phyloP scores from a whole-genome alignment of 805 yeast genomes.

The Yamadazyma phyllophila region DNA sequence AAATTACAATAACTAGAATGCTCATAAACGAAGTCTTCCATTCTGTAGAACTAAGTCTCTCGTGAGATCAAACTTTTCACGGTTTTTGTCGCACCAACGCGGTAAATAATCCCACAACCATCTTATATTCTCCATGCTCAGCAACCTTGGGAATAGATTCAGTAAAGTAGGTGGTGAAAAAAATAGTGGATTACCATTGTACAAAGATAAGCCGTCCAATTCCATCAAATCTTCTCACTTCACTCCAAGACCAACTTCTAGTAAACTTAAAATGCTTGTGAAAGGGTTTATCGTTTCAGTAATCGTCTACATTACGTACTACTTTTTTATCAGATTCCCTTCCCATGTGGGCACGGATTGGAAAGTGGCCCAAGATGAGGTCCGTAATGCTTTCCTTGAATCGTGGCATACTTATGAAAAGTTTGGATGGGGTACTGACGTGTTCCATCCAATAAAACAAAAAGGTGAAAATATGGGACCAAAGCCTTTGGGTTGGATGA shows the following conservation, averaged over 20 bases:
- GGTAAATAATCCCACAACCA: background rate
- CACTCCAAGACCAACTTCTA: constrained; percentile 8
- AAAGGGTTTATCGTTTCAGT: constrained; percentile 42
- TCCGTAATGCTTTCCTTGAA: constrained; percentile 64
- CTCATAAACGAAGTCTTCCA: too few species aligned
- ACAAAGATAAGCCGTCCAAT: constrained; percentile 33
- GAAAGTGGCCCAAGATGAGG: constrained; percentile 52
- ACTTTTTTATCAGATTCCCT: constrained; percentile 9
- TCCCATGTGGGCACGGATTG: constrained; percentile 27
- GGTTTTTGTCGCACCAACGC: background rate
- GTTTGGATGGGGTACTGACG: constrained; percentile 84
- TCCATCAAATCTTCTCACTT: background rate
- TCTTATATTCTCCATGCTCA: constrained; percentile 2
- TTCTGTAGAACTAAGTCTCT: background rate
- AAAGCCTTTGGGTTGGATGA: constrained; percentile 86
- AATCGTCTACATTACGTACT: constrained; percentile 41
- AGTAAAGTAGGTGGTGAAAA: constrained; percentile 3
- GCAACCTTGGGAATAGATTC: constrained; percentile 3
- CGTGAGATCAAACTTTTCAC: background rate
- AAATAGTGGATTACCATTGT: constrained; percentile 26
- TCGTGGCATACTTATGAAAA: constrained; percentile 75
- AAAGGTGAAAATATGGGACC: constrained; percentile 73
- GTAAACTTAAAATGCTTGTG: constrained; percentile 34
- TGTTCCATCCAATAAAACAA: constrained; percentile 65
- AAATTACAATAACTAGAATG: background rate